These are phyloP conservation scores for Fusarium ambrosium DNA, from an alignment of 2,329 filamentous ascomycete species.

Conservation along the genomic window DNA sequence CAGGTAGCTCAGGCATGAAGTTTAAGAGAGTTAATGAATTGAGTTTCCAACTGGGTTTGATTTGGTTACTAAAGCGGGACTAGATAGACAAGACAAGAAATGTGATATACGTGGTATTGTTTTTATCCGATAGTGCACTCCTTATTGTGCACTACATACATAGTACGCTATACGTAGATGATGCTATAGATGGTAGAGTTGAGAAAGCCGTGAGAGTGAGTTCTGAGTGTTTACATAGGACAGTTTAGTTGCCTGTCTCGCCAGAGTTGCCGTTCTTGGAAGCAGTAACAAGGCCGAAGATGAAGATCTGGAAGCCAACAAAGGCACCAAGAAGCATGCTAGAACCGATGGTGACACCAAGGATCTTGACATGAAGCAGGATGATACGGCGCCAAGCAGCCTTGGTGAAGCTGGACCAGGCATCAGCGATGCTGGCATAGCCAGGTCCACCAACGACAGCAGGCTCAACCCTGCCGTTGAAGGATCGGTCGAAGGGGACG, in stretches of 20 bases:
- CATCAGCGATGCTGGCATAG: conserved; percentile 78
- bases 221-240: not conserved
- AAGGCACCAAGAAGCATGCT: conserved; percentile 61
- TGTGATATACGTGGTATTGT: not conserved
- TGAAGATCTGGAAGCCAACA: conserved; percentile 65
- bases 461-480: conserved; percentile 82
- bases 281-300: conserved; percentile 49
- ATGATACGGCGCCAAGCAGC: conserved; percentile 79
- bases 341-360: conserved; percentile 65
- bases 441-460: conserved; percentile 80
- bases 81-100: not conserved
- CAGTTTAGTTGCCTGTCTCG: conserved; percentile 21
- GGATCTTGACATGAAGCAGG: conserved; percentile 81
- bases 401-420: conserved; percentile 83
- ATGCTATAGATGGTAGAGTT: not conserved
- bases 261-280: conserved; percentile 10
- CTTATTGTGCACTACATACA: not conserved
- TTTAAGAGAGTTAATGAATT: conserved; percentile 43
- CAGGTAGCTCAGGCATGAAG: conserved; percentile 44
- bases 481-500: conserved; percentile 90
- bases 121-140: not conserved
- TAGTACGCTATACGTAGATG: not conserved
- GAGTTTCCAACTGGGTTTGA: conserved; percentile 32
- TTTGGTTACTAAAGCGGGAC: conserved; percentile 7
- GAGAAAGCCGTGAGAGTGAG: not conserved